Evolutionary conservation across 176 grass and related monocot genomes (phyloP).

Genomic region (Eragrostis curvula): DNA sequence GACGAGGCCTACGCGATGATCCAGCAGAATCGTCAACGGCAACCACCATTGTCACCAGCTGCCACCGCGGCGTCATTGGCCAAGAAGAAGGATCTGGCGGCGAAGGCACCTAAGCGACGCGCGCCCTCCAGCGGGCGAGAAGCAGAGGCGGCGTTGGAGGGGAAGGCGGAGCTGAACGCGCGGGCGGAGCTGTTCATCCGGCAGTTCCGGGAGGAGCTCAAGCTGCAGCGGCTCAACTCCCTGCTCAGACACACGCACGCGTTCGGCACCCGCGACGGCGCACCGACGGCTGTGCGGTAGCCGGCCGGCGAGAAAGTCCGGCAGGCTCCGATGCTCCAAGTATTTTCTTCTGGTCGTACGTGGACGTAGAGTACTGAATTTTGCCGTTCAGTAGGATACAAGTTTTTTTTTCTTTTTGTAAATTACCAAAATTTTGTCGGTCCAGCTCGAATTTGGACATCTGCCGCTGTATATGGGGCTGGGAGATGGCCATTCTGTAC

Average conservation of each 20-base stretch:
- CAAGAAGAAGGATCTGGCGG: background rate
- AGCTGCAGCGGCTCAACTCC: slow-evolving; percentile 52
- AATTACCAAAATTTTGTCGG: no score
- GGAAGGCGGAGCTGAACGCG: slow-evolving; percentile 50
- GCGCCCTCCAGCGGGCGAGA: background rate
- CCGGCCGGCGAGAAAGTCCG: background rate
- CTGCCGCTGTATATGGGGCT: no score
- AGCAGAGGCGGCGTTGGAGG: background rate
- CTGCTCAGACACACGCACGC: slow-evolving; percentile 33
- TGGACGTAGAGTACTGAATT: background rate
- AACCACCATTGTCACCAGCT: no score
- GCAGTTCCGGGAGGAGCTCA: slow-evolving; percentile 56
- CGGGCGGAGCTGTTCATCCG: slow-evolving; percentile 52
- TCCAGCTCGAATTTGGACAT: no score
- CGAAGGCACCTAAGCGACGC: background rate
- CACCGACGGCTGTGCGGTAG: background rate
- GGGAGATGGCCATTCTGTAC: no score
- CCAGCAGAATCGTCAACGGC: background rate
- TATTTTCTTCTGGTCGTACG: no score
- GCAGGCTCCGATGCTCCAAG: fast-evolving
- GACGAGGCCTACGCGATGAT: slow-evolving; percentile 37
- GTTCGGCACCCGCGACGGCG: background rate
- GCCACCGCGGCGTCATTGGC: background rate
- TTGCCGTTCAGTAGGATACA: no score
- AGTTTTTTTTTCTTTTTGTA: no score